Conservation (phyloP, 2,329 filamentous ascomycete genomes). For the Acrocalymma vagum region DNA sequence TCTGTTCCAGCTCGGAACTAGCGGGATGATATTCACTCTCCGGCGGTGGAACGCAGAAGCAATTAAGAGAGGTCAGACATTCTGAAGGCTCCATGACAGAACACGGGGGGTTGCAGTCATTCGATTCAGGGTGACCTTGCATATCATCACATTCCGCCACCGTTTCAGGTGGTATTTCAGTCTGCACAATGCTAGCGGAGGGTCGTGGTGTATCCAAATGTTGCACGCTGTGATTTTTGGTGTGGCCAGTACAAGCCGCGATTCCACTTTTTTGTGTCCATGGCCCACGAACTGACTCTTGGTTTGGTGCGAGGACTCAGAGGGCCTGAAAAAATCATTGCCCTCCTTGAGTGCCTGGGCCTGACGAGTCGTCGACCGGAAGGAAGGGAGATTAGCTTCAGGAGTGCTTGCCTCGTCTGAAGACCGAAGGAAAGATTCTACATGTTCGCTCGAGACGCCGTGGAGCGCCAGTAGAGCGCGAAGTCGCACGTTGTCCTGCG, state of each 20-base stretch:
- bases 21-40: neutral
- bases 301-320: neutral
- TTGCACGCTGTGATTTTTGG: slow-evolving; percentile 2
- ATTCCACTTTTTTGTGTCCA: slow-evolving; percentile 1
- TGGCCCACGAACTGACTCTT: slow-evolving; percentile 1
- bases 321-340: neutral
- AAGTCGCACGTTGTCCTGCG: slow-evolving; percentile 71
- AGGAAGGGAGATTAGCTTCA: neutral
- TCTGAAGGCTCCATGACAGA: slow-evolving; percentile 14
- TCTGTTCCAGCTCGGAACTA: slow-evolving; percentile 19
- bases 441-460: slow-evolving; percentile 27
- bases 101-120: slow-evolving; percentile 1
- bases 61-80: slow-evolving; percentile 25
- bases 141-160: neutral
- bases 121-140: neutral
- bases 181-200: slow-evolving; percentile 1
- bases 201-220: slow-evolving; percentile 4
- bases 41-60: slow-evolving; percentile 27
- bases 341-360: slow-evolving; percentile 1
- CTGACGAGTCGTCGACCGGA: neutral
- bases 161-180: too few species aligned
- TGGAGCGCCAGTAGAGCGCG: slow-evolving; percentile 61
- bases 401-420: slow-evolving; percentile 12
- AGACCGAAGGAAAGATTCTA: slow-evolving; percentile 27
- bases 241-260: neutral